phyloP scores from a whole-genome alignment of 2,329 filamentous ascomycete genomes.

The Paraconiothyrium brasiliense region DNA sequence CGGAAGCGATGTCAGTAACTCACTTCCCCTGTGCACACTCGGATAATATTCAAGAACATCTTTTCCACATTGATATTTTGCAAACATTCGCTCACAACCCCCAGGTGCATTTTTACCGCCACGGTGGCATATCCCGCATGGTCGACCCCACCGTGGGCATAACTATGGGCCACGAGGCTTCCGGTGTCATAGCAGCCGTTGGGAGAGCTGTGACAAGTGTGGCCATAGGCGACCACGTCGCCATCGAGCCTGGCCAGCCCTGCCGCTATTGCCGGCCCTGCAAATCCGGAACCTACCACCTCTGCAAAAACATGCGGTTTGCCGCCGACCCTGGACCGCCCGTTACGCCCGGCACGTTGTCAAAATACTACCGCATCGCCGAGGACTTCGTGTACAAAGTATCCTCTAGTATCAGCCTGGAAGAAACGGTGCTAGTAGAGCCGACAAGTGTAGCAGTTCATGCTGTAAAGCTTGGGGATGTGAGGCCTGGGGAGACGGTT shows the following conservation, averaged over 20 bases:
- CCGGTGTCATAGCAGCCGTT: slow-evolving; percentile 79
- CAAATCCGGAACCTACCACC: slow-evolving; percentile 89
- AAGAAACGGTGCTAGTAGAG: slow-evolving; percentile 88
- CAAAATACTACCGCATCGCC: slow-evolving; percentile 89
- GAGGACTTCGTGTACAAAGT: slow-evolving; percentile 95
- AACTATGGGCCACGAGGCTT: slow-evolving; percentile 92
- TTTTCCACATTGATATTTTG: background rate
- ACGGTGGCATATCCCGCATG: slow-evolving; percentile 87
- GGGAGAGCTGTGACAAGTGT: slow-evolving; percentile 79
- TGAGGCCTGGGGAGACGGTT: slow-evolving; percentile 84
- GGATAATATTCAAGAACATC: background rate
- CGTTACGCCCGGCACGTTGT: slow-evolving; percentile 70
- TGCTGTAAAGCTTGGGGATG: slow-evolving; percentile 79
- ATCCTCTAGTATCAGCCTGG: slow-evolving; percentile 79
- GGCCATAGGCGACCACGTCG: slow-evolving; percentile 85
- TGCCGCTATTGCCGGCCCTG: slow-evolving; percentile 89
- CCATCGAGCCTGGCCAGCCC: slow-evolving; percentile 90
- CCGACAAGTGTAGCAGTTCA: slow-evolving; percentile 88
- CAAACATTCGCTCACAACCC: slow-evolving; percentile 6
- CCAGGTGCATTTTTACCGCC: slow-evolving; percentile 90
- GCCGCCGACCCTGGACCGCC: slow-evolving; percentile 87
- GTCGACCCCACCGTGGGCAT: slow-evolving; percentile 81
- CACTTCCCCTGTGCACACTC: no score
- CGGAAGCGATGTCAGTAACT: slow-evolving; percentile 44
- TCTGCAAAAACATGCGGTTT: slow-evolving; percentile 85